Evolutionary conservation across 441 rosid species (phyloP).

Genomic region (Raphanus hybrid): DNA sequence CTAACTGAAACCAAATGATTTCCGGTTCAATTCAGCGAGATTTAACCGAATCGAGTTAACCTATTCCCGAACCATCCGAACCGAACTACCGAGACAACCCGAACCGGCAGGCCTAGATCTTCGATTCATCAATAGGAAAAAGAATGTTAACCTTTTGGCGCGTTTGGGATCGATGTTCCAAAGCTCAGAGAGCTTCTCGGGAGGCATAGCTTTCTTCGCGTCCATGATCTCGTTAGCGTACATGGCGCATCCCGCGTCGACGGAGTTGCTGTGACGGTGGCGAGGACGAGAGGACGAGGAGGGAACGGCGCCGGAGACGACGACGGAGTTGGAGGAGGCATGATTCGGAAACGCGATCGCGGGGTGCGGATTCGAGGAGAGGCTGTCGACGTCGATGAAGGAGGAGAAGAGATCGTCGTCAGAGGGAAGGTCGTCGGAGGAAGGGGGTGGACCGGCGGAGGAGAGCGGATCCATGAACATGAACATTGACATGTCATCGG

Average conservation of each 20-base stretch:
- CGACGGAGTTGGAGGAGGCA: background rate
- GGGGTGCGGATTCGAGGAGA: slow-evolving; percentile 38
- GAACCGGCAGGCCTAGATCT: background rate
- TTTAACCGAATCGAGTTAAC: no score
- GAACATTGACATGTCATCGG: slow-evolving; percentile 57
- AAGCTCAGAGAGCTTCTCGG: slow-evolving; percentile 79
- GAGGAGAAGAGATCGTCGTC: slow-evolving; percentile 84
- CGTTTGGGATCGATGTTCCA: slow-evolving; percentile 81
- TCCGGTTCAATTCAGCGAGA: background rate
- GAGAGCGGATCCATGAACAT: slow-evolving; percentile 54
- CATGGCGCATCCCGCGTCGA: slow-evolving; percentile 57
- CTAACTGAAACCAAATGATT: background rate
- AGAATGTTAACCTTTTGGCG: slow-evolving; percentile 64
- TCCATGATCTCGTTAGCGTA: slow-evolving; percentile 60
- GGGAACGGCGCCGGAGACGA: background rate
- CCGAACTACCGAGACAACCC: no score
- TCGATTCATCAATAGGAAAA: background rate
- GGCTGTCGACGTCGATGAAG: slow-evolving; percentile 76
- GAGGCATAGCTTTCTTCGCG: slow-evolving; percentile 85
- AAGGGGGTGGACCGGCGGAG: slow-evolving; percentile 48
- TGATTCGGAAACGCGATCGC: no score
- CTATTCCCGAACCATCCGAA: no score
- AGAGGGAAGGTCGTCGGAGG: slow-evolving; percentile 69
- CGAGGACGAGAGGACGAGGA: slow-evolving; percentile 41
- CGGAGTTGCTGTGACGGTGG: slow-evolving; percentile 71